Evolutionary conservation across 352 stramenopile species (phyloP), one percentile per base, ranked within the genome.

Genomic region (Phytopythium ostracodes): DNA sequence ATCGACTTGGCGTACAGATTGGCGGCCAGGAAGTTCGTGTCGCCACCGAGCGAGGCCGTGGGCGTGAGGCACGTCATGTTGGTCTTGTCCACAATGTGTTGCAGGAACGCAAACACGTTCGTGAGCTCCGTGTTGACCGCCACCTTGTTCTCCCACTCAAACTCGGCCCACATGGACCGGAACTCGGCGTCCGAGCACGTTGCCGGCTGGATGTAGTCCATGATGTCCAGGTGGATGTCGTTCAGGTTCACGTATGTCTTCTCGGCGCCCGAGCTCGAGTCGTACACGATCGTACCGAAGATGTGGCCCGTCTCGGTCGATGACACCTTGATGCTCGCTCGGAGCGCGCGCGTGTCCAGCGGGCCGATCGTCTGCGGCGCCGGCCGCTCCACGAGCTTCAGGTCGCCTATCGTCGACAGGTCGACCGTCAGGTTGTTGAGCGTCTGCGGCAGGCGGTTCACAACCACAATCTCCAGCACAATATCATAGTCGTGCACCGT

Each of bases 91-190:
- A 99, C 96, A 64, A 99, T 98, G 75, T 99, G 97, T 64, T 98
- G 87, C 29, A 99, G 73, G 80, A 99, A 99, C 61, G 98, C 88
- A 62, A 98, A 94, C 44, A 99, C 83, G 69, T 98, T 97, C 44
- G 87, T 96, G 65, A 99, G 97, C 72, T 98, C 95, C 35, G 96
- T 99, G 76, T 98, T 97, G 50, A 99, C 92, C 4, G 88, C 82
- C 61, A 99, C 97, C 85, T 99, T 99, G 83, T 99, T 99, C 79
- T 99, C 98, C 98, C 98, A 99, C 81, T 99, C 98, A 74, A 99
- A 99, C 71, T 99, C 97, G 59, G 97, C 97, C 98, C 98, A 99
- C 97, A 99, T 99, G 8, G 83, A 87, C 64, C 98, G 92, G 86
- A 99, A 99, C n/a, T 91, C 87, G 67, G 98, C 92, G 72, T 99